These are phyloP conservation scores for Colletotrichum eremochloae DNA, from an alignment of 2,329 filamentous ascomycete species.

Conservation along the genomic window DNA sequence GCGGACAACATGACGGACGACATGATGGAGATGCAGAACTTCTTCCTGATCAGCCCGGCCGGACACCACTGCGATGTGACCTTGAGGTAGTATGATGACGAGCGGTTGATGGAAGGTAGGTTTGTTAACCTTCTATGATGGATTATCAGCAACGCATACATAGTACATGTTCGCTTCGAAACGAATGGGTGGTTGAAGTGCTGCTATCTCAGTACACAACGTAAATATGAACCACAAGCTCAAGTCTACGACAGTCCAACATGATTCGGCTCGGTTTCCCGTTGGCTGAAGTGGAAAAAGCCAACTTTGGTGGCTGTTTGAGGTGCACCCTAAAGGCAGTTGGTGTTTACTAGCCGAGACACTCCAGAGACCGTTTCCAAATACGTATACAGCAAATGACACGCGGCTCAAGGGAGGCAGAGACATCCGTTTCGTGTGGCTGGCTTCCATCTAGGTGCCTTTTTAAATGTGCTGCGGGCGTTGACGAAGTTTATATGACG, in stretches of 20 bases:
- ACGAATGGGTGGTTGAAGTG: no score
- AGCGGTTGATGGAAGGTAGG: not conserved
- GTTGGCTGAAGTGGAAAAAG: not conserved
- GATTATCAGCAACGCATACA: not conserved
- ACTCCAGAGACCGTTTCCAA: not conserved
- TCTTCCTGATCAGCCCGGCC: conserved; percentile 51
- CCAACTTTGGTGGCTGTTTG: not conserved
- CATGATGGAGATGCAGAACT: conserved; percentile 52
- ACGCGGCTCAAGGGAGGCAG: not conserved
- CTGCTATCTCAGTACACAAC: not conserved
- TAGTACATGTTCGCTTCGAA: not conserved
- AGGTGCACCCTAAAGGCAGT: not conserved
- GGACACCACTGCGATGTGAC: conserved; percentile 50
- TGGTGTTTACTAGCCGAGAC: not conserved
- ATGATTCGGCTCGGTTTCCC: not conserved
- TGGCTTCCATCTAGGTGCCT: no score
- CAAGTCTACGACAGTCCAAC: not conserved
- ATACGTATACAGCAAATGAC: no score
- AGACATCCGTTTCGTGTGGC: no score
- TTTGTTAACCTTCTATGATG: not conserved
- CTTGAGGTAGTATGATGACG: not conserved
- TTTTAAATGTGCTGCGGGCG: not conserved
- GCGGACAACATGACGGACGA: conserved; percentile 52
- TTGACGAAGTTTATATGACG: not conserved
- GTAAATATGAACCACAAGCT: no score